Evolutionary conservation across 2,329 filamentous ascomycete genomes (phyloP), one percentile per base, ranked within the genome.

Genomic region (Diaporthe citriasiana): DNA sequence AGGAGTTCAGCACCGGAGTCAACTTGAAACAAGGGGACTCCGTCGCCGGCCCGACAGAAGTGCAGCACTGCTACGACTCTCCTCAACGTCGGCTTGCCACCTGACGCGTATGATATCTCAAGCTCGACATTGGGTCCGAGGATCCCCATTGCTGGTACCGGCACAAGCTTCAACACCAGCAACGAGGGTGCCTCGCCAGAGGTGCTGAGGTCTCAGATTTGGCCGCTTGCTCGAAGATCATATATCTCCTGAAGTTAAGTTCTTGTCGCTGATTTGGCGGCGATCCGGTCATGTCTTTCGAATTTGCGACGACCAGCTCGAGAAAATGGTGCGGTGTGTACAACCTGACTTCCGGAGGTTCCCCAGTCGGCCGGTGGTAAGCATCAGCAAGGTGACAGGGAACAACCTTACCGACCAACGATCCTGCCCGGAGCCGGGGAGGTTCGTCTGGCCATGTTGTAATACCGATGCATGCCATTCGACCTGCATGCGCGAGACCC

Each of bases 341-440:
- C 63, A 45, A 66, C 22, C 17, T 66, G 45, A 51, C 12, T 51
- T 51, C 33, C 63, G 63, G 63, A 66, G 40, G 40, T 22, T 66
- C 63, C 63, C 45, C 63, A 66, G 63, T 66, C 63, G 30, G 42
- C 30, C 63, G 63, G 45, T n/a, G 63, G 63, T 66, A 45, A 66
- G 45, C 60, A 66, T 40, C 42, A 51, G 30, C 30, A 66, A 66
- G 22, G 45, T 13, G n/a, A 66, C 63, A 40, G 45, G 63, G 63
- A 13, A 51, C 30, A 53, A 25, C 45, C 63, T 8, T 38, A 51
- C 27, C 9, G 15, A 17, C 19, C 1, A 10, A 9, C 13, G 33
- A 53, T 51, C 63, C 63, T 66, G 17, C 63, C 63, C 63, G 45
- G 63, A 51, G 45, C 45, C 63, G 45, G n/a, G 30, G 30, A 38